Conservation (phyloP, 2,329 filamentous ascomycete genomes). For the Fusarium dimerum region DNA sequence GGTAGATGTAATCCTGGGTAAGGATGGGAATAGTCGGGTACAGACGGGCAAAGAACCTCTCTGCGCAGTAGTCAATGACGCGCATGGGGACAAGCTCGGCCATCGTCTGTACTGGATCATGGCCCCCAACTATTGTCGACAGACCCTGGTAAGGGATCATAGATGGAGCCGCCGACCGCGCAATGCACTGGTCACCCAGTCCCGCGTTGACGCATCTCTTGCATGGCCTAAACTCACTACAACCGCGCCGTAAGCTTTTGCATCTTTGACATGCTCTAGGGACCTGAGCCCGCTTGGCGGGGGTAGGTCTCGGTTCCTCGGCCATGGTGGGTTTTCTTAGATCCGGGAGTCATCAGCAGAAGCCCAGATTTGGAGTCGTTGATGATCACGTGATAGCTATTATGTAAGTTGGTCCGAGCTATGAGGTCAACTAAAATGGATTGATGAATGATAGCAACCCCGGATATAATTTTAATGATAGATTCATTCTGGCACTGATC, state of each 20-base stretch:
- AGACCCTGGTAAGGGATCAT: constrained; percentile 6
- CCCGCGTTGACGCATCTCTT: constrained; percentile 44
- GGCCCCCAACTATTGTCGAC: neutral
- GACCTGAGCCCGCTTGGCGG: constrained; percentile 42
- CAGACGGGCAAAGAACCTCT: constrained; percentile 42
- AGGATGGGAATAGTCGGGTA: constrained; percentile 47
- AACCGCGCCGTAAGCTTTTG: constrained; percentile 44
- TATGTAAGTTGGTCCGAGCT: too few relatives aligned
- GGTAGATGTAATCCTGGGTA: constrained; percentile 38
- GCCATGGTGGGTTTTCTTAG: neutral
- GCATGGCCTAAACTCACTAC: constrained; percentile 47
- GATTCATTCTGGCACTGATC: too few relatives aligned
- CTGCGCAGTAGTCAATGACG: constrained; percentile 40
- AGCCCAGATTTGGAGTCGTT: neutral
- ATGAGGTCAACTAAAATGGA: too few relatives aligned
- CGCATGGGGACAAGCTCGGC: constrained; percentile 34
- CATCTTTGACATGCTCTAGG: constrained; percentile 46
- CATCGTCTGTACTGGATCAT: constrained; percentile 26
- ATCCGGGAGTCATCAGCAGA: neutral
- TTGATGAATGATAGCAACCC: too few relatives aligned
- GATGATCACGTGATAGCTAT: neutral
- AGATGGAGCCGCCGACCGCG: constrained; percentile 11
- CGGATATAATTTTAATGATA: too few relatives aligned
- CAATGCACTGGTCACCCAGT: constrained; percentile 40
- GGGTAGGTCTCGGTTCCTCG: constrained; percentile 9